Evolutionary conservation across 805 yeast species (phyloP), one percentile per base, ranked within the genome.

Genomic region (Metschnikowia amazonensis): DNA sequence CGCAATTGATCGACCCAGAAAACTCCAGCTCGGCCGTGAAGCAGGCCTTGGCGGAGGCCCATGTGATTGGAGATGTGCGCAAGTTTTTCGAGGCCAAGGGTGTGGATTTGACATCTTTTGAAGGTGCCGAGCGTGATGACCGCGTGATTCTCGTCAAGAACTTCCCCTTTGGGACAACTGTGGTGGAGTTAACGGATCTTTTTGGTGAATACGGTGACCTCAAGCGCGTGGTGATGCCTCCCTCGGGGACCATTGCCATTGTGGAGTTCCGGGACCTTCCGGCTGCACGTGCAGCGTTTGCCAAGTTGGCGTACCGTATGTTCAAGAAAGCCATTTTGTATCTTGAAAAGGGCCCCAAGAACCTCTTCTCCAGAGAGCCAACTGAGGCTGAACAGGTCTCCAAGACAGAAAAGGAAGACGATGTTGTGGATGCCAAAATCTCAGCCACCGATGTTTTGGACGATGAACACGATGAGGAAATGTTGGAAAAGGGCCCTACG

Each of bases 11-110:
- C 49, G 95, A 94, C 63, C 92, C 97, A 1, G 86, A 88, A 56
- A 87, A 82, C 52, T 77, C 95, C 6, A 82, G 76, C 48, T 85
- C 96, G 43, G 97, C 96, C 1, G 98, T 94, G 11, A 88, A 90
- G 62, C 98, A 90, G 66, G 98, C 99, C 0, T 76, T 94, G 51
- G 98, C 99, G 0, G 99, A 94, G 69, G 95, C 97, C 2, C 94
- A 89, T 60, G 96, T 90, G 14, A 83, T 94, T 58, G 94, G 90
- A 36, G 94, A 85, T 64, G 96, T 94, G 10, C 79, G 96, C 59
- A 80, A 80, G 55, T 94, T 82, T 66, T 94, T 94, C 64, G 96
- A 89, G 63, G 66, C 72, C 20, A 84, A 84, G 60, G 95, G 96
- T 29, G 87, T 94, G 35, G 97, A 92, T 69, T 69, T 94, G 49